Evolutionary conservation across 257 asterid genomes (phyloP), one percentile per base, ranked within the genome.

Genomic region (Salvia splendens): DNA sequence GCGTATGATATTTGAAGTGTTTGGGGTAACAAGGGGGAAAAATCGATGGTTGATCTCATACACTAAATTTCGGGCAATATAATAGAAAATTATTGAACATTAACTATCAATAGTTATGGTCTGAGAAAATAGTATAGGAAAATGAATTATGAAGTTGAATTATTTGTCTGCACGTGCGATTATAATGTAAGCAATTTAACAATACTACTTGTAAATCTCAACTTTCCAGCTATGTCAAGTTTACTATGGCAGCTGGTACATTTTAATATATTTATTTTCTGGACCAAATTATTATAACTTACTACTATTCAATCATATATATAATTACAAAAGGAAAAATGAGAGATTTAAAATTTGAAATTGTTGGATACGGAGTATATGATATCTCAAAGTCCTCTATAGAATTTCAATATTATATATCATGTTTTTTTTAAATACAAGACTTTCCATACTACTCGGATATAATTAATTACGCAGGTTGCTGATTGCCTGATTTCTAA

Each of bases 121-220:
- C 70, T 67, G 78, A 67, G 52, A 66, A 67, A 67, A 67, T 50
- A 17, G 67, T 40, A 57, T 58, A 24, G 69, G 56, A 51, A 42
- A 48, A 41, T 67, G 70, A 74, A 60, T 67, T 51, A 74, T 67
- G 65, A 51, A 60, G 65, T 43, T 11, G 45, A 60, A 49, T 67
- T 51, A 73, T 59, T 73, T 59, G 9, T 49, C 49, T 47, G 43
- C 77, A 67, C 67, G 73, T 67, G 78, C 73, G n/a, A 54, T 33
- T 65, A 63, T 55, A 47, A 56, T 55, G 54, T 20, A 48, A 24
- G 41, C n/a, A 70, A 48, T 70, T 49, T 38, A 60, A 70, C 35
- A 38, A 61, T 12, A 12, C 8, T 69, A 36, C 33, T 57, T 56
- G 60, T 64, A 64, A 72, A n/a, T 55, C 59, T 10, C 45, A 40